These are phyloP conservation scores for Tetrahymena malaccensis DNA, from an alignment of 73 alveolate genomes.

Conservation along the genomic window DNA sequence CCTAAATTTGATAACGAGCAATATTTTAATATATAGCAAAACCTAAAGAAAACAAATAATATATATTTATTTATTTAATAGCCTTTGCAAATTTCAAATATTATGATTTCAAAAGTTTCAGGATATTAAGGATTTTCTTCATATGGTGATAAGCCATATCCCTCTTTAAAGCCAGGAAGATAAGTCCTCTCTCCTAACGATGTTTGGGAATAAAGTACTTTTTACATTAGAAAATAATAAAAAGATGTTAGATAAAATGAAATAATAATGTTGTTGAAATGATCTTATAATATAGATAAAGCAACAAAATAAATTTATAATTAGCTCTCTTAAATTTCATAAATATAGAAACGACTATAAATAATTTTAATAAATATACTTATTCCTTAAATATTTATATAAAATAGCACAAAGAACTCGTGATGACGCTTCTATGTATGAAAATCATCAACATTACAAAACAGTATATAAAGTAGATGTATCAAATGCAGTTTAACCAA, in stretches of 20 bases:
- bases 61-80: not conserved
- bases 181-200: conserved; percentile 12
- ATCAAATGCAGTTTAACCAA: conserved; percentile 5
- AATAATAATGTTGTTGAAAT: not conserved
- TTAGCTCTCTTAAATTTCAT: no score
- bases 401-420: not conserved
- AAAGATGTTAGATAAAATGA: conserved; percentile 2
- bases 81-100: not conserved
- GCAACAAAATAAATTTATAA: not conserved
- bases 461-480: not conserved
- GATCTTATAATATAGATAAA: no score
- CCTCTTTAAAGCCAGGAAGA: conserved; percentile 37
- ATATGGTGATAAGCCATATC: conserved; percentile 38
- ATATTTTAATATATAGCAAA: not conserved
- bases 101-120: conserved; percentile 42
- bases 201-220: conserved; percentile 37
- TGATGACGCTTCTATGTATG: not conserved
- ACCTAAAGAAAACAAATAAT: not conserved
- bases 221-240: not conserved
- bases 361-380: no score
- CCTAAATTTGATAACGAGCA: not conserved
- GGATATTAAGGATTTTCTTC: conserved; percentile 38
- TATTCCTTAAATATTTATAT: not conserved
- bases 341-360: no score
- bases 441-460: conserved; percentile 15